These are phyloP conservation scores for Urochloa ruziziensis DNA, from an alignment of 176 grass and related monocot genomes.

Conservation along the genomic window DNA sequence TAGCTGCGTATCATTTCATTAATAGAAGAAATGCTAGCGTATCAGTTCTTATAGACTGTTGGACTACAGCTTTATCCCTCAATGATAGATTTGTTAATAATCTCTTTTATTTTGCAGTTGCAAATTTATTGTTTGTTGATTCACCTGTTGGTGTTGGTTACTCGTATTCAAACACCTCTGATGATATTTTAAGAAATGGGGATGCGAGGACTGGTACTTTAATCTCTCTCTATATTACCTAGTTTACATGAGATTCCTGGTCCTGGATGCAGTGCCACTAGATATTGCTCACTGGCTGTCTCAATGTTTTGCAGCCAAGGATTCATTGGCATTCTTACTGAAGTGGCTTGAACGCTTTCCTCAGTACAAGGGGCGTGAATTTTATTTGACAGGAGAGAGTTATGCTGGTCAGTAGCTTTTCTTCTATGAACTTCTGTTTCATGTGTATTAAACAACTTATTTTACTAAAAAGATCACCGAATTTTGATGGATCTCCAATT, in stretches of 20 bases:
- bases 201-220: slow-evolving; percentile 83
- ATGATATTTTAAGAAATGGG: slow-evolving; percentile 66
- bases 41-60: slow-evolving; percentile 13
- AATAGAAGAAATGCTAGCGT: neutral
- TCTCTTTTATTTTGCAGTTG: slow-evolving; percentile 55
- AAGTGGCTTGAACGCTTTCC: slow-evolving; percentile 96
- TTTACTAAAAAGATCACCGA: neutral
- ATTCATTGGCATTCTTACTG: slow-evolving; percentile 76
- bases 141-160: slow-evolving; percentile 96
- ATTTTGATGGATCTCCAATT: slow-evolving; percentile 25
- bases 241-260: slow-evolving; percentile 9
- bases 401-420: slow-evolving; percentile 68
- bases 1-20: neutral
- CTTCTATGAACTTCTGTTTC: slow-evolving; percentile 24
- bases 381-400: slow-evolving; percentile 93
- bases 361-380: slow-evolving; percentile 76
- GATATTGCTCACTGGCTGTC: slow-evolving; percentile 23
- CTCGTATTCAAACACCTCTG: slow-evolving; percentile 92
- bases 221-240: slow-evolving; percentile 4
- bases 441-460: neutral
- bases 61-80: slow-evolving; percentile 24
- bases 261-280: slow-evolving; percentile 15
- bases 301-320: slow-evolving; percentile 56
- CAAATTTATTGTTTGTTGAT: slow-evolving; percentile 93
- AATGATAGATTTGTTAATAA: slow-evolving; percentile 27